Conservation (phyloP, 2,329 filamentous ascomycete genomes). For the Paraphaeosphaeria sporulosa region DNA sequence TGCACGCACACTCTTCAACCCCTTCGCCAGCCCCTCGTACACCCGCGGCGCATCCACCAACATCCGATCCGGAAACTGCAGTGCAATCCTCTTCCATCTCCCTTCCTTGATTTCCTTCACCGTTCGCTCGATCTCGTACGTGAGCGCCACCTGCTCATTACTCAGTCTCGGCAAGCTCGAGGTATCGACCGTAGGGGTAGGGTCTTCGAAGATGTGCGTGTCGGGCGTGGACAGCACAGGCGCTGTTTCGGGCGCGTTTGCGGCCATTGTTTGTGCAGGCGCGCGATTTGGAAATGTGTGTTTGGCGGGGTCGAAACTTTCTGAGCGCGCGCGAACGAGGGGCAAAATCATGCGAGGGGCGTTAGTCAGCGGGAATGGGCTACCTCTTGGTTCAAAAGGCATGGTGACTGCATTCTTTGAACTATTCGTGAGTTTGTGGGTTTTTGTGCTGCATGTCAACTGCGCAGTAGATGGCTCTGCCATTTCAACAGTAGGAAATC, state of each 20-base stretch:
- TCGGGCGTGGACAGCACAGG: conserved; percentile 71
- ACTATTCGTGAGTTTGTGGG: not conserved
- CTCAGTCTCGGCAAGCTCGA: conserved; percentile 51
- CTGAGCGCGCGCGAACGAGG: conserved; percentile 12
- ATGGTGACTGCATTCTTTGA: not conserved
- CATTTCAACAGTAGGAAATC: too few species aligned
- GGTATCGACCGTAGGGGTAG: conserved; percentile 52
- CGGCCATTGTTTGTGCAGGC: conserved; percentile 32
- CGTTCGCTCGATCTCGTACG: conserved; percentile 87
- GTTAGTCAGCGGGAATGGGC: conserved; percentile 7
- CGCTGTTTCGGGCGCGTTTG: conserved; percentile 46
- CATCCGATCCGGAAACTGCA: conserved; percentile 98
- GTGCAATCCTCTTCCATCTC: conserved; percentile 77
- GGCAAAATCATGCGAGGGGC: conserved; percentile 1
- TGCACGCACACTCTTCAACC: conserved; percentile 50
- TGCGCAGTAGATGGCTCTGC: too few species aligned
- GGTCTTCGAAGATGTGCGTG: conserved; percentile 65
- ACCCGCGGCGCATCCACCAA: conserved; percentile 84
- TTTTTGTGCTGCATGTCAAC: not conserved
- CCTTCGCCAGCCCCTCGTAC: conserved; percentile 69
- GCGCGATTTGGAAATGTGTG: not conserved
- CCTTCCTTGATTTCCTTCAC: conserved; percentile 75
- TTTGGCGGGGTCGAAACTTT: conserved; percentile 18
- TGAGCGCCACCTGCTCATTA: conserved; percentile 74
- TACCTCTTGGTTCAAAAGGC: not conserved